phyloP scores from a whole-genome alignment of 2,329 filamentous ascomycete species.

The Penicillium sp. region DNA sequence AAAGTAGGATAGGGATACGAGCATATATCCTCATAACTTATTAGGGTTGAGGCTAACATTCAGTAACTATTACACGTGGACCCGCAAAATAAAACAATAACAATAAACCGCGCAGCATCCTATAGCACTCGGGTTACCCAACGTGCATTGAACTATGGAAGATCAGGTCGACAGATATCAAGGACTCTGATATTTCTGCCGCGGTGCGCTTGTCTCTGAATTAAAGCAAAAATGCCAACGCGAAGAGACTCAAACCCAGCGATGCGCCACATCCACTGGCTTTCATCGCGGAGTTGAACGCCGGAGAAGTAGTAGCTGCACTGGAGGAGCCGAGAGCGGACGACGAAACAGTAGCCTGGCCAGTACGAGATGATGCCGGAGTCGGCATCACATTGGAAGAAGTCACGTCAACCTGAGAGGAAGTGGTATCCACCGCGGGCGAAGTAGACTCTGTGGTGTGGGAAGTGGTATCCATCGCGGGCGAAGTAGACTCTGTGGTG shows the following conservation, averaged over 20 bases:
- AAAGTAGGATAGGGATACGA: no score
- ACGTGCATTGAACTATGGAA: no score
- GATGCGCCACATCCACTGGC: not conserved
- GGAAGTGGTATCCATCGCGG: not conserved
- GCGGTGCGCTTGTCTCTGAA: not conserved
- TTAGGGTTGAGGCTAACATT: no score
- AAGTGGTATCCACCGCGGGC: not conserved
- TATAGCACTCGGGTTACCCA: no score
- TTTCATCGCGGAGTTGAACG: not conserved
- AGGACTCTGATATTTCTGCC: not conserved
- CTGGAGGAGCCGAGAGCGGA: not conserved
- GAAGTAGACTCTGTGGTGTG: no score
- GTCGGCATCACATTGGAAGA: not conserved
- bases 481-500: no score
- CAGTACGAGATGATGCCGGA: not conserved
- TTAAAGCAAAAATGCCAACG: slow-evolving; percentile 1
- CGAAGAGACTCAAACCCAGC: not conserved
- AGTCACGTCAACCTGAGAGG: not conserved
- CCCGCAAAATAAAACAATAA: no score
- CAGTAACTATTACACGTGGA: no score
- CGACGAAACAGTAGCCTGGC: not conserved
- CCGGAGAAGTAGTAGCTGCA: not conserved
- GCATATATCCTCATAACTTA: no score
- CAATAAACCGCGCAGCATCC: no score
- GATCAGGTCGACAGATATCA: not conserved